A percentile compares a stretch with the other conserved stretches of the same genome.
These are phyloP conservation scores for Haplosporangium gracile DNA, from an alignment of 192 early-diverging fungal species.

Conservation along the genomic window DNA sequence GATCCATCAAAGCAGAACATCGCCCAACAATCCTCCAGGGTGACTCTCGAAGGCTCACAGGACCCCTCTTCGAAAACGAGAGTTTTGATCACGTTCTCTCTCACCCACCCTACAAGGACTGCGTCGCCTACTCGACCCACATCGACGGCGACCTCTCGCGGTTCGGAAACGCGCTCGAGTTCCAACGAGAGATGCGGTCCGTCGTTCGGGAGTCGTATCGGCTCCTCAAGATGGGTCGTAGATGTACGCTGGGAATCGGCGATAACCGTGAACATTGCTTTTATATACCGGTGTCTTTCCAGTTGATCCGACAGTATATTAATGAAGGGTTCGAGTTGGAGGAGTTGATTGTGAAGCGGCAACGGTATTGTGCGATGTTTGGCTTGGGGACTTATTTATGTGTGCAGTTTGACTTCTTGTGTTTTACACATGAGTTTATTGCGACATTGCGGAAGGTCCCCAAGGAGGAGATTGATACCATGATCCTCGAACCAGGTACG, in stretches of 20 bases:
- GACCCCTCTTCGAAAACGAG: slow-evolving; percentile 77
- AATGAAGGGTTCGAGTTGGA: slow-evolving; percentile 89
- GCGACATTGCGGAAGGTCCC: slow-evolving; percentile 83
- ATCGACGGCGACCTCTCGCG: slow-evolving; percentile 91
- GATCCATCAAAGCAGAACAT: slow-evolving; percentile 78
- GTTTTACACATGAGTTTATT: slow-evolving; percentile 96
- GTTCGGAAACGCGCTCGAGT: slow-evolving; percentile 82
- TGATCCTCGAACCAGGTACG: slow-evolving; percentile 63
- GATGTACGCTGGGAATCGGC: slow-evolving; percentile 91
- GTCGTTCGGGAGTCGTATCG: slow-evolving; percentile 81
- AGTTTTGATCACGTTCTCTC: slow-evolving; percentile 91
- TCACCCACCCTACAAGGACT: slow-evolving; percentile 97
- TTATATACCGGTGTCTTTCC: slow-evolving; percentile 89
- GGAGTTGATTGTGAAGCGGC: slow-evolving; percentile 90
- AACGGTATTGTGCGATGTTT: slow-evolving; percentile 89
- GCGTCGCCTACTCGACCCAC: slow-evolving; percentile 86
- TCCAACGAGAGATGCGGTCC: slow-evolving; percentile 79
- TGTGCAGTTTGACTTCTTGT: slow-evolving; percentile 91
- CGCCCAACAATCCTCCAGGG: slow-evolving; percentile 86
- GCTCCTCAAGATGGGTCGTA: slow-evolving; percentile 76
- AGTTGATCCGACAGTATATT: slow-evolving; percentile 86
- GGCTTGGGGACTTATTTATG: slow-evolving; percentile 91
- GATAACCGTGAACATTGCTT: slow-evolving; percentile 94
- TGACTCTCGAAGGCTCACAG: slow-evolving; percentile 79
- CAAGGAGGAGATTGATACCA: slow-evolving; percentile 60